These are phyloP conservation scores for Pyrenophora teres DNA, from an alignment of 2,329 filamentous ascomycete genomes.

Conservation along the genomic window DNA sequence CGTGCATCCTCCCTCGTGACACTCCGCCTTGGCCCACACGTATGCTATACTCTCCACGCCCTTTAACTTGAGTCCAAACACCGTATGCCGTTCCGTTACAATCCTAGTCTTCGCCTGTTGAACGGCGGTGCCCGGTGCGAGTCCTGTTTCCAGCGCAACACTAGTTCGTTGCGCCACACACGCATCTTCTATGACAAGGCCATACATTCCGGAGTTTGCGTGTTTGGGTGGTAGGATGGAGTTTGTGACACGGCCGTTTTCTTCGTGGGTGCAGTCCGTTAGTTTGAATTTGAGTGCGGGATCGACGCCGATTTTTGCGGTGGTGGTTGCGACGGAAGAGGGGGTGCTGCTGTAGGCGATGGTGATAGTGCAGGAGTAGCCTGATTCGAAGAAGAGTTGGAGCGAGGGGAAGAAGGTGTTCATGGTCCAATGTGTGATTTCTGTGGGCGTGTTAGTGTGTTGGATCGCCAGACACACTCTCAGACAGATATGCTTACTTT, in stretches of 20 bases:
- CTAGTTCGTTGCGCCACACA: conserved; percentile 28
- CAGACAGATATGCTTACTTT: conserved; percentile 18
- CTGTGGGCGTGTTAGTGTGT: conserved; percentile 8
- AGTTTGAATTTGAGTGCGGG: conserved; percentile 32
- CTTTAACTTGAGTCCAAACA: conserved; percentile 32
- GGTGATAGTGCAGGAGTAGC: conserved; percentile 33
- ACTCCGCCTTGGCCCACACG: conserved; percentile 23
- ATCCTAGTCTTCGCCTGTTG: conserved; percentile 9
- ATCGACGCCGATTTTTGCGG: conserved; percentile 31
- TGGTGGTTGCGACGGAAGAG: neutral
- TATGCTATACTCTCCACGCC: conserved; percentile 34
- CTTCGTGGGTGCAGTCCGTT: conserved; percentile 35
- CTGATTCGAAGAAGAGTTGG: conserved; percentile 39
- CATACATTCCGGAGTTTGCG: neutral
- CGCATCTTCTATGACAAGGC: conserved; percentile 28
- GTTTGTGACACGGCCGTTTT: conserved; percentile 26
- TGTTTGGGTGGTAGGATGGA: conserved; percentile 24
- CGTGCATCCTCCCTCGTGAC: neutral
- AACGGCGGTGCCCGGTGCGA: neutral
- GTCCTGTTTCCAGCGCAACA: conserved; percentile 18
- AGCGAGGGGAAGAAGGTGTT: conserved; percentile 38
- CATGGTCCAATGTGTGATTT: conserved; percentile 33
- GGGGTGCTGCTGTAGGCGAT: neutral
- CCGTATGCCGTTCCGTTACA: conserved; percentile 24
- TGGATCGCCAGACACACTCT: too few species aligned